Evolutionary conservation across 208 protist genomes (phyloP).

Genomic region (Wallacemonas sp.): DNA sequence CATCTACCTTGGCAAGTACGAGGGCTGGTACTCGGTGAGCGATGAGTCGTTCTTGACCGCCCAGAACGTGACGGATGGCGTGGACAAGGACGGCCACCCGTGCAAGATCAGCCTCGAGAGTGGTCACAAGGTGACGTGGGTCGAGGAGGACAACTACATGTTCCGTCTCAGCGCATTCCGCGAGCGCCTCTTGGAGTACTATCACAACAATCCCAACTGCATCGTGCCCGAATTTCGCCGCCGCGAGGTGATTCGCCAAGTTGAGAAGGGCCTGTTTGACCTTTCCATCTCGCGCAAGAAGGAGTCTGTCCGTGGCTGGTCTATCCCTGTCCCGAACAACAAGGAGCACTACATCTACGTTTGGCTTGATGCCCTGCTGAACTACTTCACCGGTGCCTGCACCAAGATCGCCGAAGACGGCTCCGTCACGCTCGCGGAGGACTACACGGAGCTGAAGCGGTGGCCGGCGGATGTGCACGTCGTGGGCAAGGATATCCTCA

Average conservation of each 20-base stretch:
- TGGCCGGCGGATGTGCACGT: constrained; percentile 92
- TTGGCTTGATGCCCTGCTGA: constrained; percentile 99
- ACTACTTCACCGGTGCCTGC: constrained; percentile 96
- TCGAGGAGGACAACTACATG: constrained; percentile 98
- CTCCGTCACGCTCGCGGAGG: constrained; percentile 40
- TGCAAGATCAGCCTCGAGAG: constrained; percentile 93
- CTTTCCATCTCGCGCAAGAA: constrained; percentile 96
- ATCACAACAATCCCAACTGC: constrained; percentile 77
- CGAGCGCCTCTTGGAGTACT: constrained; percentile 85
- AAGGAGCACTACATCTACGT: constrained; percentile 98
- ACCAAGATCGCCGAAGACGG: constrained; percentile 42
- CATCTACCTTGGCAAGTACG: constrained; percentile 98
- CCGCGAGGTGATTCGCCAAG: constrained; percentile 89
- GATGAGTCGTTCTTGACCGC: constrained; percentile 97
- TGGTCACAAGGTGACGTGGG: constrained; percentile 93
- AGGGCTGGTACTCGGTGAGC: constrained; percentile 98
- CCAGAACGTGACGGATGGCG: constrained; percentile 80
- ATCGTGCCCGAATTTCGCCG: constrained; percentile 93
- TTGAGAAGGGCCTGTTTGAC: constrained; percentile 92
- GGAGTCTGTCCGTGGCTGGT: constrained; percentile 93
- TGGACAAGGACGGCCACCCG: constrained; percentile 87
- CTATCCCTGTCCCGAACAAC: constrained; percentile 96
- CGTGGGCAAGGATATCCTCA: constrained; percentile 99
- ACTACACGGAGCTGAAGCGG: constrained; percentile 40
- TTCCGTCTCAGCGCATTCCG: constrained; percentile 95